Conservation (phyloP, 2,329 filamentous ascomycete genomes). For the Stagonosporopsis rhizophila region DNA sequence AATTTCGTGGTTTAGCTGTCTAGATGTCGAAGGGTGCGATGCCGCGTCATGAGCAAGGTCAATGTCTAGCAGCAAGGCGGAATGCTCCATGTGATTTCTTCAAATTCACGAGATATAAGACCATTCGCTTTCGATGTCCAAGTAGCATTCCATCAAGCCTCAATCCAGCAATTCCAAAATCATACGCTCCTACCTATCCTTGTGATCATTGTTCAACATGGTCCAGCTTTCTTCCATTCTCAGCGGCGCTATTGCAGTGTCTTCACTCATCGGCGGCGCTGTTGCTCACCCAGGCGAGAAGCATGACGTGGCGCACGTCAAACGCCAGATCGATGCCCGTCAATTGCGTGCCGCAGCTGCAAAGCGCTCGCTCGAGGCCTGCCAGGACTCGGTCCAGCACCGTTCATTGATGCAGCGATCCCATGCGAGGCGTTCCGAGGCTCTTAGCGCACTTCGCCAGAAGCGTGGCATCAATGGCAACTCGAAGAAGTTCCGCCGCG, state of each 20-base stretch:
- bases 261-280: slow-evolving; percentile 26
- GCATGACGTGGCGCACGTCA: slow-evolving; percentile 39
- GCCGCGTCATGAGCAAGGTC: slow-evolving; percentile 24
- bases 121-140: not conserved
- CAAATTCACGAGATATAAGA: slow-evolving; percentile 7
- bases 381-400: slow-evolving; percentile 29
- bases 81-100: not conserved
- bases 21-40: not conserved
- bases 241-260: slow-evolving; percentile 24
- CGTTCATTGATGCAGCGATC: slow-evolving; percentile 29
- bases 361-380: slow-evolving; percentile 28
- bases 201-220: slow-evolving; percentile 16
- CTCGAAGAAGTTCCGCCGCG: slow-evolving; percentile 35
- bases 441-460: slow-evolving; percentile 27
- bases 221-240: slow-evolving; percentile 30
- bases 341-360: slow-evolving; percentile 27
- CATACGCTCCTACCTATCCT: not conserved
- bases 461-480: slow-evolving; percentile 35
- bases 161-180: not conserved
- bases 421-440: slow-evolving; percentile 28
- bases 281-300: slow-evolving; percentile 46
- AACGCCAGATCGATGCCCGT: slow-evolving; percentile 40
- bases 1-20: slow-evolving; percentile 1
- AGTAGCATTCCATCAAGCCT: not conserved
- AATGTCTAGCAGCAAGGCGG: not conserved